A percentile compares a stretch with the other conserved stretches of the same genome.
Conservation (phyloP, 2,329 filamentous ascomycete species). For the Curvularia sp. region DNA sequence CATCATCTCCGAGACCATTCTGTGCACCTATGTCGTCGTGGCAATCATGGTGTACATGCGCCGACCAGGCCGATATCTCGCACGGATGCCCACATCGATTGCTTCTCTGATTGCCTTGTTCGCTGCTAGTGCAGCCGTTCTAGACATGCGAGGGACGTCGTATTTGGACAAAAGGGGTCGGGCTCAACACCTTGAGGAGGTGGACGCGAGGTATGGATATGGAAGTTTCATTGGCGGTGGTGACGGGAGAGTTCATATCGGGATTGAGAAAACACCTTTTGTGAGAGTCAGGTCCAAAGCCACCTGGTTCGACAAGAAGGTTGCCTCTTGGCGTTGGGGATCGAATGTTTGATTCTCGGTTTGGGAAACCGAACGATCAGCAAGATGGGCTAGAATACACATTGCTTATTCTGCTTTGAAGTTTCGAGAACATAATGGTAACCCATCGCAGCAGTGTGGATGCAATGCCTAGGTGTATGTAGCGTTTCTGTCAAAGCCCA, state of each 20-base stretch:
- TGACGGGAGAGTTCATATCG: constrained; percentile 59
- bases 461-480: neutral
- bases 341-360: constrained; percentile 1
- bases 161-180: constrained; percentile 28
- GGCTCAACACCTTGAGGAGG: constrained; percentile 20
- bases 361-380: neutral
- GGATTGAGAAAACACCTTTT: constrained; percentile 60
- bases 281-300: constrained; percentile 25
- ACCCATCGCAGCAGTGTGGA: neutral
- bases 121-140: constrained; percentile 55
- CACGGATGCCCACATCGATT: constrained; percentile 61
- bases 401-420: neutral
- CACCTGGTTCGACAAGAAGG: constrained; percentile 24
- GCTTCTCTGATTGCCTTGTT: constrained; percentile 58
- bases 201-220: constrained; percentile 53
- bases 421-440: too few relatives aligned
- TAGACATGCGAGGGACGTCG: constrained; percentile 43
- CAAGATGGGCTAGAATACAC: neutral
- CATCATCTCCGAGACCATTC: constrained; percentile 53
- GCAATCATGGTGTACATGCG: constrained; percentile 54
- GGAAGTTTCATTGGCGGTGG: constrained; percentile 59
- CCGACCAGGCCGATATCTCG: constrained; percentile 54
- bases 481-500: neutral
- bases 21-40: constrained; percentile 55
- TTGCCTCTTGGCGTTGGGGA: constrained; percentile 15